phyloP scores from a whole-genome alignment of 2,329 filamentous ascomycete genomes.

The Colletotrichum scovillei region DNA sequence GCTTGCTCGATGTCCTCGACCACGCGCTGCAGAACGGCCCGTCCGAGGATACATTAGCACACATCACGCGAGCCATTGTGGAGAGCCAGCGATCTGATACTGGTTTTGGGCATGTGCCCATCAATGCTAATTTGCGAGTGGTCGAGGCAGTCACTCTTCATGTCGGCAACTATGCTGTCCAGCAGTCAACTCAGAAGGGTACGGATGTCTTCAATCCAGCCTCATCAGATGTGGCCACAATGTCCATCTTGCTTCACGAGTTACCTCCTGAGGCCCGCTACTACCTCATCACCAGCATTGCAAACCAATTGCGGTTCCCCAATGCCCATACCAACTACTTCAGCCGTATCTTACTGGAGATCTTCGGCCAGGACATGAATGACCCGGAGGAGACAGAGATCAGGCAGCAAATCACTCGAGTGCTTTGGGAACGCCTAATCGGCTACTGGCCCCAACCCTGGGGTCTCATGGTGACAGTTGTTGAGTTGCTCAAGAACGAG shows the following conservation, averaged over 20 bases:
- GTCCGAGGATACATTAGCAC: conserved; percentile 78
- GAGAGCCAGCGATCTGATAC: conserved; percentile 68
- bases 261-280: conserved; percentile 84
- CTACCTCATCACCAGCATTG: conserved; percentile 84
- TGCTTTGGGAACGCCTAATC: conserved; percentile 88
- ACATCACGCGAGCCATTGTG: conserved; percentile 80
- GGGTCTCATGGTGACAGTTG: conserved; percentile 88
- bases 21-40: conserved; percentile 70
- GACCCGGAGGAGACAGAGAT: conserved; percentile 84
- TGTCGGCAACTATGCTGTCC: conserved; percentile 79
- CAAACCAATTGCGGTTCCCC: conserved; percentile 92
- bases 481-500: conserved; percentile 92
- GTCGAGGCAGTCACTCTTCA: conserved; percentile 88
- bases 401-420: conserved; percentile 89
- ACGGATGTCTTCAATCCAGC: conserved; percentile 72
- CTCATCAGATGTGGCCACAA: conserved; percentile 75
- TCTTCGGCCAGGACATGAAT: conserved; percentile 81
- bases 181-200: conserved; percentile 67
- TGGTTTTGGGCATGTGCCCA: conserved; percentile 73
- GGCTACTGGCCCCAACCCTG: conserved; percentile 94
- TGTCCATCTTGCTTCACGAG: conserved; percentile 82
- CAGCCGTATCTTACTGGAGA: conserved; percentile 83
- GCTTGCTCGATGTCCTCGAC: conserved; percentile 70
- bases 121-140: conserved; percentile 76
- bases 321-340: conserved; percentile 95